These are phyloP conservation scores for Ichthyophonus hoferi DNA, from an alignment of 208 protist species.

Conservation along the genomic window DNA sequence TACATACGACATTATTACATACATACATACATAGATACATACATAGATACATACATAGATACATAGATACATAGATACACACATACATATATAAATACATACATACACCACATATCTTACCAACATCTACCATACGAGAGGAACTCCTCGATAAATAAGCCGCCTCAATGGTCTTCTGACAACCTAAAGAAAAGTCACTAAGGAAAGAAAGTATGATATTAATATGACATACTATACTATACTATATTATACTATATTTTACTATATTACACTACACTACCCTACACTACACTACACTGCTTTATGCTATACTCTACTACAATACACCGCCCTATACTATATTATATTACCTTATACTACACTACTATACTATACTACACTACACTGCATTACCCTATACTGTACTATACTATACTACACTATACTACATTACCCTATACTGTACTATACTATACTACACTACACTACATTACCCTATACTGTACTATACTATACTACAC, in stretches of 20 bases:
- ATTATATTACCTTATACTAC: too few relatives aligned
- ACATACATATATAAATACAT: neutral
- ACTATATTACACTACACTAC: neutral
- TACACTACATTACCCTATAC: too few relatives aligned
- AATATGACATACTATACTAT: neutral
- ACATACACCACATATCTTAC: neutral
- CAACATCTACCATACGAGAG: neutral
- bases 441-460: too few relatives aligned
- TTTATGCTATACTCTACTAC: too few relatives aligned
- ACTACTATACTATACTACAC: too few relatives aligned
- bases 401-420: neutral
- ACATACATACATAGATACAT: neutral
- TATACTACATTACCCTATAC: too few relatives aligned
- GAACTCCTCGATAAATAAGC: too few relatives aligned
- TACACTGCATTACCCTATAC: neutral
- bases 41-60: neutral
- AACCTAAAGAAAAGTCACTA: neutral
- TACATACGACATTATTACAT: neutral
- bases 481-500: too few relatives aligned
- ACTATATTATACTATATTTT: neutral
- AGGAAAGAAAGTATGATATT: neutral
- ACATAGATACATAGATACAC: neutral
- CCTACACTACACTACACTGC: neutral
- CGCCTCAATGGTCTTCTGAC: too few relatives aligned
- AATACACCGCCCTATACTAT: too few relatives aligned